Base-by-base conservation (phyloP, 176 grass and related monocot species). In the Aegilops sharonensis region DNA sequence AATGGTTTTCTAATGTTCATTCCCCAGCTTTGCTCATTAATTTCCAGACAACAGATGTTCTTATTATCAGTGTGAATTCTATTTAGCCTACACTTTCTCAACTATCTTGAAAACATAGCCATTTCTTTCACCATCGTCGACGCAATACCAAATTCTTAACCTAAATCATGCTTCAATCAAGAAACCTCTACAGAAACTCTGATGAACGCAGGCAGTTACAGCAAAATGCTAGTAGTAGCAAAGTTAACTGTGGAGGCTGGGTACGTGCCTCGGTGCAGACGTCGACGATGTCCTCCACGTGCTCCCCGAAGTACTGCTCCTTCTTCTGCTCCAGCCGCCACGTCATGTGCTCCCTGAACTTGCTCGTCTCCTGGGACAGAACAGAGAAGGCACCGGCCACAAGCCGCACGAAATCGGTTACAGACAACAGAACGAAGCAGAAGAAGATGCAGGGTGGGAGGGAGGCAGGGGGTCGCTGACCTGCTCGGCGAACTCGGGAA, bases 311-410 rank as follows among this genome's bases (percentile, higher is more conserved):
- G 88, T 93, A 94, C 5, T 84, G 68, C 18, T 93, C 74, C 21
- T 94, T 90, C 88, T 93, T 94, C 89, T 97, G 87, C 56, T 88
- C 88, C 68, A 96, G 81, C 72, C 90, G 90, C 82, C 80, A 68
- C 39, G 89, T 57, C 94, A 99, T 97, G 85, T 99, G 97, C 82
- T 89, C 89, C 80, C 76, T 92, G 87, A 99, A 99, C 54, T 80
- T 97, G 82, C 52, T 88, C 62, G 89, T 91, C 85, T 99, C 97
- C 94, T 99, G 76, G 80, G 87, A 21, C 42, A 65, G 17, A 4
- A 80, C 11, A 83, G 42, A 50, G 42, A 25, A 69, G 23, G 5
- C 40, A 42, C 40, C 40, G 40, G 40, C 40, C 40, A 42, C 71
- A 29, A 18, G 15, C 27, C 27, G 14, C 47, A 37, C 24, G 15